Conservation (phyloP, 106 monocot species). For the Cymbidium sinense region DNA sequence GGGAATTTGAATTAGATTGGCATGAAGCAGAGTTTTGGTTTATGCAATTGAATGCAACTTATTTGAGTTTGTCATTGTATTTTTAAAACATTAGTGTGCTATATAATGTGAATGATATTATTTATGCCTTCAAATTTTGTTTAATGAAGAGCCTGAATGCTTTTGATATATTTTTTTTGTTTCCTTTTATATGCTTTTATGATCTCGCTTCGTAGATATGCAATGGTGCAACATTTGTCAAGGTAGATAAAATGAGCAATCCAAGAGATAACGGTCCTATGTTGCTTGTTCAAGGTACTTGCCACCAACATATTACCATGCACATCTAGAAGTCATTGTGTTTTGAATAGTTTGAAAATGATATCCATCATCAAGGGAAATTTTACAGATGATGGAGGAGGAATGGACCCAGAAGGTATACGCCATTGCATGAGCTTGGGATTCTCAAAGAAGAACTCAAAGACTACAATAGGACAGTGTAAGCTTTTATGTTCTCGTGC, state of each 20-base stretch:
- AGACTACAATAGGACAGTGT: conserved; percentile 84
- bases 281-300: conserved; percentile 76
- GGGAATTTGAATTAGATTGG: neutral
- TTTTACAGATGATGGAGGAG: conserved; percentile 84
- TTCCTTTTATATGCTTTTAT: neutral
- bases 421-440: conserved; percentile 89
- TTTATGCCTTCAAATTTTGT: neutral
- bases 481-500: conserved; percentile 5
- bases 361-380: neutral
- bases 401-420: conserved; percentile 85
- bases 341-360: neutral
- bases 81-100: neutral
- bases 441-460: conserved; percentile 78
- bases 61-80: neutral
- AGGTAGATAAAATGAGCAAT: conserved; percentile 58
- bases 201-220: conserved; percentile 27
- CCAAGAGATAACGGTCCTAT: conserved; percentile 53
- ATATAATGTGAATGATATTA: neutral
- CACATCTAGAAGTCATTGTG: neutral
- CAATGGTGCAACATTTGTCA: conserved; percentile 81
- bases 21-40: neutral
- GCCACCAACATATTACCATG: neutral
- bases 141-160: neutral
- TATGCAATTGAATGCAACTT: neutral
- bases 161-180: neutral